phyloP scores from a whole-genome alignment of 768 basidiomycete genomes.

The Clavaria fumosa region DNA sequence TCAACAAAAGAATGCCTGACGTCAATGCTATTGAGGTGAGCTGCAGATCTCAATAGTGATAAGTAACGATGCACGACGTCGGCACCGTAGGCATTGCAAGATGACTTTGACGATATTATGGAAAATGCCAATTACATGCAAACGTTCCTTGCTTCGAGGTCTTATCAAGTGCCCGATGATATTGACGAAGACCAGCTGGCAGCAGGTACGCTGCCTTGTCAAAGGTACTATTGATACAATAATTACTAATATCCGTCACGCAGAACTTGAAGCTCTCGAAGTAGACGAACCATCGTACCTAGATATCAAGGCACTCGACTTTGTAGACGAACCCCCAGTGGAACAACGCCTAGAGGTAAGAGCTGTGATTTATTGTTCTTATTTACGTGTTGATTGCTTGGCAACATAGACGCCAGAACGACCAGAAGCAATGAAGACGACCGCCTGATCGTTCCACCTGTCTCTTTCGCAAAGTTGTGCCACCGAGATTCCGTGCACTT shows the following conservation, averaged over 20 bases:
- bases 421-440: slow-evolving; percentile 43
- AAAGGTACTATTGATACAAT: slow-evolving; percentile 1
- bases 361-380: not conserved
- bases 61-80: not conserved
- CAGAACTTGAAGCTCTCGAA: slow-evolving; percentile 90
- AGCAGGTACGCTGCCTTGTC: slow-evolving; percentile 46
- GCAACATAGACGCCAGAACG: slow-evolving; percentile 23
- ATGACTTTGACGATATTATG: slow-evolving; percentile 94
- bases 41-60: slow-evolving; percentile 2
- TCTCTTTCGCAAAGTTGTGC: not conserved
- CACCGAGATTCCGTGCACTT: not conserved
- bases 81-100: slow-evolving; percentile 64
- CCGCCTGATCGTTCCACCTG: slow-evolving; percentile 19
- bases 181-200: slow-evolving; percentile 95
- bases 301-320: slow-evolving; percentile 79
- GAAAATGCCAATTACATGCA: slow-evolving; percentile 98
- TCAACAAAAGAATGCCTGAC: slow-evolving; percentile 94
- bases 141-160: slow-evolving; percentile 80
- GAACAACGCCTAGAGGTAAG: slow-evolving; percentile 43
- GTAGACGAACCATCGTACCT: slow-evolving; percentile 84
- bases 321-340: slow-evolving; percentile 77
- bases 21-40: slow-evolving; percentile 95
- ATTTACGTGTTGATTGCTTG: slow-evolving; percentile 1
- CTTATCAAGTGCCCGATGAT: slow-evolving; percentile 94
- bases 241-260: not conserved